Conservation (phyloP, 768 basidiomycete species). For the Gyrodon lividus region DNA sequence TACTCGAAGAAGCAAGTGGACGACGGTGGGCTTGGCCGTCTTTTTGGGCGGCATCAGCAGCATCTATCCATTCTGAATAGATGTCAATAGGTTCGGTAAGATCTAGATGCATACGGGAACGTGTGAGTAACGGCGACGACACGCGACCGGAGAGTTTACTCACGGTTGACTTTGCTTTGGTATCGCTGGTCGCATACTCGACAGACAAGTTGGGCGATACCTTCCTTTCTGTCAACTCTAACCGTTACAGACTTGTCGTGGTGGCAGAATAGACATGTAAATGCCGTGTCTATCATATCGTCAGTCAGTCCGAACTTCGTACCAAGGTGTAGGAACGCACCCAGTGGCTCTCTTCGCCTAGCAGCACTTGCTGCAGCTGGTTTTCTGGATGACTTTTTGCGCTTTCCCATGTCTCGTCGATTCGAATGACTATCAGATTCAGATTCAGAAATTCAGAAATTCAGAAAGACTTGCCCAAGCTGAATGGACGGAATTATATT, state of each 20-base stretch:
- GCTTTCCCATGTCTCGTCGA: slow-evolving; percentile 69
- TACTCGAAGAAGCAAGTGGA: slow-evolving; percentile 51
- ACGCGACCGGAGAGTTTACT: slow-evolving; percentile 25
- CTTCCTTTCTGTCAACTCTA: slow-evolving; percentile 82
- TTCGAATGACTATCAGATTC: background rate
- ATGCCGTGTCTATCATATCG: slow-evolving; percentile 61
- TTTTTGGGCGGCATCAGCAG: slow-evolving; percentile 77
- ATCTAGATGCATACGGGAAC: slow-evolving; percentile 46
- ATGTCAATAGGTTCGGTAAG: slow-evolving; percentile 87
- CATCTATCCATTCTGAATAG: slow-evolving; percentile 91
- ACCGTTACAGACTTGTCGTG: slow-evolving; percentile 89
- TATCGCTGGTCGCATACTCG: slow-evolving; percentile 85
- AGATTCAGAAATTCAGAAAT: too few relatives aligned
- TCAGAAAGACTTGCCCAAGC: too few relatives aligned
- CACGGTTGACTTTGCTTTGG: slow-evolving; percentile 86
- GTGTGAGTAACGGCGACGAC: slow-evolving; percentile 12
- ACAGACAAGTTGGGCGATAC: slow-evolving; percentile 76
- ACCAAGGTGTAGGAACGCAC: slow-evolving; percentile 35
- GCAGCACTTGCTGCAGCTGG: slow-evolving; percentile 63
- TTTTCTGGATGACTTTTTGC: slow-evolving; percentile 87
- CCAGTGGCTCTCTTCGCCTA: slow-evolving; percentile 68
- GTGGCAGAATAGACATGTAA: slow-evolving; percentile 87
- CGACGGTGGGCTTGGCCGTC: slow-evolving; percentile 55
- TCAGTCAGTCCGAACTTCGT: slow-evolving; percentile 1
- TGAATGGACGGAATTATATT: background rate